phyloP scores from a whole-genome alignment of 2,329 filamentous ascomycete genomes.

The Alternaria sp. region DNA sequence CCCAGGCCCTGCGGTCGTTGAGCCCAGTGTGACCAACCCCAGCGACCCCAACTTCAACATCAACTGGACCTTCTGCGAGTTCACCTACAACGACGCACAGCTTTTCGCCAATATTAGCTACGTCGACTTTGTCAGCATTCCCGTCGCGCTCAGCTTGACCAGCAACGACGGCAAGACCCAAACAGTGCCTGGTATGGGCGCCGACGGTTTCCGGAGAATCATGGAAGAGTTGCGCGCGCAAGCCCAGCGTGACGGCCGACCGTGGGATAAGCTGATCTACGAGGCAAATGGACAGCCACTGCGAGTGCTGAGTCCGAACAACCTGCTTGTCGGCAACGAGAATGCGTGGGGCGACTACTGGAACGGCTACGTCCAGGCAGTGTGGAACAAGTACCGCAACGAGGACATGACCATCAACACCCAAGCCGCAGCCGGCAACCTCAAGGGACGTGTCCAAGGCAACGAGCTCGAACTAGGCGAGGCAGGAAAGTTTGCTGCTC shows the following conservation, averaged over 20 bases:
- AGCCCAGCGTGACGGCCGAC: conserved; percentile 59
- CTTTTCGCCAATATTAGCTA: conserved; percentile 67
- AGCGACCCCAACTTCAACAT: conserved; percentile 56
- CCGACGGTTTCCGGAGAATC: conserved; percentile 64
- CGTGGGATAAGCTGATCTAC: conserved; percentile 68
- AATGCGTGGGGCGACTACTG: conserved; percentile 60
- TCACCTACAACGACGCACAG: conserved; percentile 56
- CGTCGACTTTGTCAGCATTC: conserved; percentile 73
- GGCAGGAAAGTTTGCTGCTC: conserved; percentile 61
- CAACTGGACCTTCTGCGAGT: conserved; percentile 56
- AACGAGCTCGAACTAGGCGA: conserved; percentile 51
- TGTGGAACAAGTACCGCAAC: conserved; percentile 57
- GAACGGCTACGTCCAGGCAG: conserved; percentile 59
- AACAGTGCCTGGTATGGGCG: conserved; percentile 63
- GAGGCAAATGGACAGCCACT: conserved; percentile 45
- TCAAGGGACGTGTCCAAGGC: conserved; percentile 57
- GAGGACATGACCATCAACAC: conserved; percentile 66
- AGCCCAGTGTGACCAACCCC: conserved; percentile 73
- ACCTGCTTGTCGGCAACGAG: conserved; percentile 54
- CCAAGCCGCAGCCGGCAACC: conserved; percentile 64
- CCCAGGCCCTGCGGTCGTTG: conserved; percentile 73
- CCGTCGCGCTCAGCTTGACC: conserved; percentile 53
- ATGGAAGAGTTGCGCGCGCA: conserved; percentile 63
- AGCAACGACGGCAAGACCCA: conserved; percentile 49
- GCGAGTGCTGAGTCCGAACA: conserved; percentile 54